Evolutionary conservation across 306 rosid genomes (phyloP).

Genomic region (Begonia masoniana): DNA sequence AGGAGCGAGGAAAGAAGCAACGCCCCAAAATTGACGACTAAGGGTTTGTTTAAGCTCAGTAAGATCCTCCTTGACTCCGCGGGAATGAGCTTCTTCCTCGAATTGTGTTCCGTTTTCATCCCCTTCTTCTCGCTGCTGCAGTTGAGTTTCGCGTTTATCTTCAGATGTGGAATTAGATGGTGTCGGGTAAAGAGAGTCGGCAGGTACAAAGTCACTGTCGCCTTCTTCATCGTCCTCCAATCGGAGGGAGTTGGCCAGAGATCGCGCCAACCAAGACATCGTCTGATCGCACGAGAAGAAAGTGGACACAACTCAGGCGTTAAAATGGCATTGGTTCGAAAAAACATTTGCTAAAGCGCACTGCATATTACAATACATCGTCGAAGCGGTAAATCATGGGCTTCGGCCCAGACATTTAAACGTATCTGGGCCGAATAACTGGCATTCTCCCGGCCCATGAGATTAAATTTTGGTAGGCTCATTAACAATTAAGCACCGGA

Average conservation of each 20-base stretch:
- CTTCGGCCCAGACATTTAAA: too few species aligned
- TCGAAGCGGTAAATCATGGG: too few species aligned
- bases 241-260: conserved; percentile 62
- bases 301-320: too few species aligned
- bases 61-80: conserved; percentile 75
- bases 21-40: conserved; percentile 83
- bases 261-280: conserved; percentile 87
- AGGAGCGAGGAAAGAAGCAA: conserved; percentile 78
- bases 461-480: too few species aligned
- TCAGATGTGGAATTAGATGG: conserved; percentile 18
- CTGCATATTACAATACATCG: too few species aligned
- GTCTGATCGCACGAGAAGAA: conserved; percentile 3
- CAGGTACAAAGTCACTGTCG: conserved; percentile 28
- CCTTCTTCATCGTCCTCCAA: conserved; percentile 30
- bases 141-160: conserved; percentile 6
- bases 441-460: too few species aligned
- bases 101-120: conserved; percentile 14
- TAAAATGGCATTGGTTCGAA: too few species aligned
- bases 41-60: conserved; percentile 68
- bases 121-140: conserved; percentile 2
- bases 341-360: too few species aligned
- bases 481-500: too few species aligned
- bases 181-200: conserved; percentile 6
- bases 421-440: too few species aligned
- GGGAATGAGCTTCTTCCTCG: conserved; percentile 26